These are phyloP conservation scores for Alternaria brassicicola DNA, from an alignment of 2,329 filamentous ascomycete species.

Conservation along the genomic window DNA sequence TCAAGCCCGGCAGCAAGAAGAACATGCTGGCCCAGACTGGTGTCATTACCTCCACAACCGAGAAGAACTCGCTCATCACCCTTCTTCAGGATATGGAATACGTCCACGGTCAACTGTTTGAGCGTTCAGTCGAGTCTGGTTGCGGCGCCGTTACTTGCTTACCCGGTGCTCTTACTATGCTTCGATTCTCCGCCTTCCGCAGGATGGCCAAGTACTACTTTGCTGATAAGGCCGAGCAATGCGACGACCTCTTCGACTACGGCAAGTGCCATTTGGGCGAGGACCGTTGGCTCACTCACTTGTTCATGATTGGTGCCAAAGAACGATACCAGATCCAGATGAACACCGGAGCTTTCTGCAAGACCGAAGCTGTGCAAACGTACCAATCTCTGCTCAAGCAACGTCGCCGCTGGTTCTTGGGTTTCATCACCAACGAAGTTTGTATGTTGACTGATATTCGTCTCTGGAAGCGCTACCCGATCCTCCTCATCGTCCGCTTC, in stretches of 20 bases:
- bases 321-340: conserved; percentile 95
- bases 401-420: conserved; percentile 92
- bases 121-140: conserved; percentile 91
- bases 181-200: conserved; percentile 94
- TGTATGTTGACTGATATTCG: conserved; percentile 97
- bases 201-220: conserved; percentile 99
- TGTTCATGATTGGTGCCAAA: conserved; percentile 98
- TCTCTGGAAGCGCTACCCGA: conserved; percentile 87
- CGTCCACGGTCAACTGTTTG: conserved; percentile 94
- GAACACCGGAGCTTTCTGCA: conserved; percentile 97
- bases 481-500: conserved; percentile 84
- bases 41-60: conserved; percentile 92
- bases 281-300: conserved; percentile 94
- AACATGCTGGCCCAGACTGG: conserved; percentile 98
- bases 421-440: conserved; percentile 96
- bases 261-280: conserved; percentile 95
- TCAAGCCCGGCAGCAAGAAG: conserved; percentile 87
- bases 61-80: conserved; percentile 86
- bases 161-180: conserved; percentile 91
- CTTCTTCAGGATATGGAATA: conserved; percentile 98
- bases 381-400: conserved; percentile 89
- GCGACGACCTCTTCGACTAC: conserved; percentile 94
- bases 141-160: conserved; percentile 95
- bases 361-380: conserved; percentile 94
- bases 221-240: conserved; percentile 93